Base-by-base conservation (phyloP, 2,329 filamentous ascomycete species). In the Ceratocystiopsis minuta region DNA sequence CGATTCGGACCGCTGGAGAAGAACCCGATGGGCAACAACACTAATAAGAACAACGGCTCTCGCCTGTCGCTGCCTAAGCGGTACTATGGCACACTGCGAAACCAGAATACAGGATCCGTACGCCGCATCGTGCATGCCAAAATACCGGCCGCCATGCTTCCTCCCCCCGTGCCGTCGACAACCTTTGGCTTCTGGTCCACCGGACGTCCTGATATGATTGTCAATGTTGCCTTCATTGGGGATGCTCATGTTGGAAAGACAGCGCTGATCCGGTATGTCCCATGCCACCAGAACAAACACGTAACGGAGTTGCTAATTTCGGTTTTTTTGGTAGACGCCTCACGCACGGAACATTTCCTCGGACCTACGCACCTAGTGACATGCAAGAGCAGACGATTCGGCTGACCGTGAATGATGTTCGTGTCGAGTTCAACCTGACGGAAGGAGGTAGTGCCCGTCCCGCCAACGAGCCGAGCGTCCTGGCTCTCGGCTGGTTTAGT, bases 151-250 rank as follows among this genome's bases (percentile, higher is more conserved):
- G 9, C 11, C 9, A 13, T 39, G 31, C 7, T 39, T 5, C n/a
- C 18, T 3, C 34, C 34, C 16, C 9, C 41, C 4, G 35, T 39
- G 20, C 24, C 39, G 2, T 18, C 37, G 6, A 37, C 37, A 6
- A 12, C 34, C 10, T 16, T 40, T 13, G 45, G 37, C 3, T 36
- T 24, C 18, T 46, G 48, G 48, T 32, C 39, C 0, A 46, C 45
- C 2, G 48, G 44, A 3, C 37, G 46, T 15, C 44, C 48, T 4
- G 48, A 50, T 17, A 46, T 50, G 45, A 44, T 46, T 40, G 44
- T 50, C 42, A 49, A 49, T 34, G 42, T 50, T 12, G 48, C 45
- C 10, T 45, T 50, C 12, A 39, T 49, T 33, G 49, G 49, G 15
- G 47, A 49, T n/a, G 49, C 42, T 1, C 38, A 37, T 1, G 49